Base-by-base conservation (phyloP, 1,284 basidiomycete species). In the Schizophyllum commune region DNA sequence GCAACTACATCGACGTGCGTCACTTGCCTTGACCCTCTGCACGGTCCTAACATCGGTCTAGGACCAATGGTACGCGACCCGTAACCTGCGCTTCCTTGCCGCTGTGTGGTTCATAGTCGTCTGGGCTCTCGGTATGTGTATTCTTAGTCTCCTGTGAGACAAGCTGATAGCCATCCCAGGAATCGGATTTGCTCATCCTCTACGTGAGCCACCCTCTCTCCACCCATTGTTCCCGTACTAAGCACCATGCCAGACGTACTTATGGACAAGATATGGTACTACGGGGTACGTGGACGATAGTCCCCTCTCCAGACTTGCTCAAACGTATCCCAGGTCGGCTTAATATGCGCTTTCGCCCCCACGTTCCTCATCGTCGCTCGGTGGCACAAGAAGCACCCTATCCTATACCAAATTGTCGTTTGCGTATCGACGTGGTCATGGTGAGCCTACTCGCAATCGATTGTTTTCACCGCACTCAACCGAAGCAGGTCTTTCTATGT, bases 191-290 rank as follows among this genome's bases (percentile, higher is more conserved):
- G 88, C n/a, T 88, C 83, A 79, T 85, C 86, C 3, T 77, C 84
- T 11, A 63, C 83, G 5, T 92, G 88, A 76, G 76, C 88, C 58
- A 75, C 90, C 62, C 66, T 84, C 51, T 91, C 87, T 67, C 92
- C 91, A 89, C 75, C 82, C 17, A 76, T 90, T 51, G 80, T 1
- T 74, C 78, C 34, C 75, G 77, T 6, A 83, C 88, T 64, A 73
- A 82, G 19, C 75, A 81, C 4, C 63, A 67, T 51, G 82, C 27
- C 85, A 8, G 65, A 81, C 27, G 71, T 71, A 9, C 66, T 80
- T 0, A 68, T 82, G 20, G 84, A 88, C 68, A 78, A 84, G 65
- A 77, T 83, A 32, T 90, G 85, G 70, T 78, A 84, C 64, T 91
- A 83, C 68, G 86, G 77, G 11, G 82, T 87, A 67, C 19, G 47